A percentile compares a stretch with the other conserved stretches of the same genome.
These are phyloP conservation scores for Fraxinus platypoda DNA, from an alignment of 305 asterid species.

Conservation along the genomic window DNA sequence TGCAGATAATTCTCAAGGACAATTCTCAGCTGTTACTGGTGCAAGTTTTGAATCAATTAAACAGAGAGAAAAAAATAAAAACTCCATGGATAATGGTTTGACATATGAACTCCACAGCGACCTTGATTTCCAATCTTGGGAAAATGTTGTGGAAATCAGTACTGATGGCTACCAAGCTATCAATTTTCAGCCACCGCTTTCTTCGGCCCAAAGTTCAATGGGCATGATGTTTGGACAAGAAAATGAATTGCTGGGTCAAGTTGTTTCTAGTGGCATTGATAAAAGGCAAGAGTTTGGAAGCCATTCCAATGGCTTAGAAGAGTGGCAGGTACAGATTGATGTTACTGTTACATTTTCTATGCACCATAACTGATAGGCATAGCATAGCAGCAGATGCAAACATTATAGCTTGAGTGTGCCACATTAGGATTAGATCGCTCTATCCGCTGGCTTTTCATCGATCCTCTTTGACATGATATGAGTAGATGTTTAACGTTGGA, in stretches of 20 bases:
- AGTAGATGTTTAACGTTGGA: conserved; percentile 12
- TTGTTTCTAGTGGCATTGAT: conserved; percentile 36
- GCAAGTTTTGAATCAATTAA: conserved; percentile 35
- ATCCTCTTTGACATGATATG: background rate
- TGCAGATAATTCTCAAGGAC: conserved; percentile 62
- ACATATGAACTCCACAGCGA: conserved; percentile 40
- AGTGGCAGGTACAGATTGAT: conserved; percentile 68
- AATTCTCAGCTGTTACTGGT: conserved; percentile 48
- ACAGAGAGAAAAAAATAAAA: conserved; percentile 36
- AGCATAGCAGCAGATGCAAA: conserved; percentile 3
- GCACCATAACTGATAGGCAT: background rate
- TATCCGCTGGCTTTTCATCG: background rate
- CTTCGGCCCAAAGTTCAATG: conserved; percentile 45
- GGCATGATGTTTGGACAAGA: conserved; percentile 47
- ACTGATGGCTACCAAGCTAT: conserved; percentile 44
- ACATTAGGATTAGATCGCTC: background rate
- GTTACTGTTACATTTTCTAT: conserved; percentile 11
- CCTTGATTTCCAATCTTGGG: conserved; percentile 58
- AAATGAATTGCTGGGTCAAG: conserved; percentile 50
- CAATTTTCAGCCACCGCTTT: conserved; percentile 46
- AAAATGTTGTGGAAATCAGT: conserved; percentile 43
- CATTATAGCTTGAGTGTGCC: conserved; percentile 5
- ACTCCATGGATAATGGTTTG: conserved; percentile 31
- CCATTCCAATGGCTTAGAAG: conserved; percentile 47
- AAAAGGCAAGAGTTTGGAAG: conserved; percentile 41